These are phyloP conservation scores for Peribolospora baueri DNA, from an alignment of 768 basidiomycete species.

Conservation along the genomic window DNA sequence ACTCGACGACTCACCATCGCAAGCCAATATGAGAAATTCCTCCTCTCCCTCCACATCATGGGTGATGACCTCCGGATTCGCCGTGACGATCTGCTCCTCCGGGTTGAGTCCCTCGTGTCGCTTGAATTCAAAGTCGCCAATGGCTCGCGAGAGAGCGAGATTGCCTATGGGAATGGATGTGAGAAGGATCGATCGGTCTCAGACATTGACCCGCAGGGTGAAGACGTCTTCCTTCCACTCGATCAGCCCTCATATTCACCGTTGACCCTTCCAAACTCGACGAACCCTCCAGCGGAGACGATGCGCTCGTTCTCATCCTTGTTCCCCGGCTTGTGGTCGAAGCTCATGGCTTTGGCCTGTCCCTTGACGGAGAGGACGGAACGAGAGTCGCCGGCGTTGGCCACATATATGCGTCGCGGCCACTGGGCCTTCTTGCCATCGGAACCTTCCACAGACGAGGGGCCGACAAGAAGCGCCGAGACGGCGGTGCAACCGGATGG, in stretches of 20 bases:
- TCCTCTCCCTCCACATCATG: constrained; percentile 70
- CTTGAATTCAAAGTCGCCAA: constrained; percentile 98
- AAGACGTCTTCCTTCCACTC: too few species aligned
- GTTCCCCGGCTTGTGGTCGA: constrained; percentile 86
- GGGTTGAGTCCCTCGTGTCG: constrained; percentile 58
- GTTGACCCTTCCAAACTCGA: constrained; percentile 91
- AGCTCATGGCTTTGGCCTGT: constrained; percentile 63
- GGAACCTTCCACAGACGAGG: not conserved
- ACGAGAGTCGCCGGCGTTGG: constrained; percentile 91
- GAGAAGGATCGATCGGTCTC: not conserved
- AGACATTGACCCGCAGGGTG: too few species aligned
- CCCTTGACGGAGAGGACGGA: constrained; percentile 68
- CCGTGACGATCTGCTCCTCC: constrained; percentile 82
- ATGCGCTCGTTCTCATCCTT: constrained; percentile 70
- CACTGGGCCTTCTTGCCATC: not conserved
- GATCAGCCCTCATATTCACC: constrained; percentile 26
- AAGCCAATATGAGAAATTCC: constrained; percentile 88
- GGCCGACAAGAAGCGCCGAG: constrained; percentile 35
- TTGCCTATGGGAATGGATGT: constrained; percentile 36
- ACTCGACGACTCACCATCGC: constrained; percentile 45
- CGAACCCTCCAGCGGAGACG: constrained; percentile 70
- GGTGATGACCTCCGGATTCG: constrained; percentile 67
- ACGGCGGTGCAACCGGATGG: constrained; percentile 94
- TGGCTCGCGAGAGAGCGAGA: constrained; percentile 73
- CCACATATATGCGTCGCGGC: constrained; percentile 23